Conservation (phyloP, 2,329 filamentous ascomycete species). For the Neocatenulostroma microsporum region DNA sequence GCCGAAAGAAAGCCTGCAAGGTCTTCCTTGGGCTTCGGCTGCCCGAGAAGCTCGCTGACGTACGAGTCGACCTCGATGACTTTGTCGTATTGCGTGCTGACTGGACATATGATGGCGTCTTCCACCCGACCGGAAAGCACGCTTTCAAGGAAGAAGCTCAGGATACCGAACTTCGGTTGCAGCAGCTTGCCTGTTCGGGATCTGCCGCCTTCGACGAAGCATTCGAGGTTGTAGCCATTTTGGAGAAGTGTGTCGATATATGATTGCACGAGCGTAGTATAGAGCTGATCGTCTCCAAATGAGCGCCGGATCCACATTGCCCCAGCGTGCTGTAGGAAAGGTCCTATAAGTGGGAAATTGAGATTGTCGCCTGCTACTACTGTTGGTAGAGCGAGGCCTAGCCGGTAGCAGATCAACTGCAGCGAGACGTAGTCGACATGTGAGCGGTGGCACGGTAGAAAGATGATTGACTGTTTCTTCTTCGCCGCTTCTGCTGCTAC, state of each 20-base stretch:
- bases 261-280: conserved; percentile 85
- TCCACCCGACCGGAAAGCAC: conserved; percentile 79
- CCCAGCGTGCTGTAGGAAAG: conserved; percentile 87
- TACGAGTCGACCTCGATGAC: conserved; percentile 98
- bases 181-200: conserved; percentile 90
- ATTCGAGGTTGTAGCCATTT: conserved; percentile 89
- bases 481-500: conserved; percentile 75
- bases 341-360: conserved; percentile 84
- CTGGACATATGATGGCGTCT: conserved; percentile 88
- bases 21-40: conserved; percentile 94
- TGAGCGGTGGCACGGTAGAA: conserved; percentile 86
- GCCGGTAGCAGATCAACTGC: conserved; percentile 88
- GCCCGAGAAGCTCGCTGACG: conserved; percentile 83
- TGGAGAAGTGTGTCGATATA: conserved; percentile 91
- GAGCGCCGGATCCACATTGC: conserved; percentile 93
- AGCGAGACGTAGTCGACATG: conserved; percentile 95
- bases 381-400: conserved; percentile 80
- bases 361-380: conserved; percentile 94
- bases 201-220: conserved; percentile 91
- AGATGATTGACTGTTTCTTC: conserved; percentile 92
- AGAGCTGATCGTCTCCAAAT: conserved; percentile 86
- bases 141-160: conserved; percentile 86
- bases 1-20: conserved; percentile 80
- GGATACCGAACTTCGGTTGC: conserved; percentile 89
- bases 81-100: conserved; percentile 97